Percentiles rank a stretch among this genome's conserved stretches.
Evolutionary conservation across 352 stramenopile genomes (phyloP).

Genomic region (Phytopythium sindhum): DNA sequence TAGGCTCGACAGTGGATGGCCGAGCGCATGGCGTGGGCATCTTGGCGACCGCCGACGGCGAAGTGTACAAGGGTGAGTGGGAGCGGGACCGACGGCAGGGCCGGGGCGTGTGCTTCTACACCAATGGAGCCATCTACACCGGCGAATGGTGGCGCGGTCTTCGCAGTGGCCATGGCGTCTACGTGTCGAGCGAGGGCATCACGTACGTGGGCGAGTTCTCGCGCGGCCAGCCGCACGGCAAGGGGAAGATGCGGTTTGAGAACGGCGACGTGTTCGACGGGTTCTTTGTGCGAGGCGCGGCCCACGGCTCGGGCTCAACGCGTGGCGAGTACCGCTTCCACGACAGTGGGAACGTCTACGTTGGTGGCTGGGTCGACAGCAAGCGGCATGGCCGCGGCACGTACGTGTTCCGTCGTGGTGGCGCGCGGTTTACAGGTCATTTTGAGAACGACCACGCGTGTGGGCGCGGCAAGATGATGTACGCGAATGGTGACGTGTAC

Average conservation of each 20-base stretch:
- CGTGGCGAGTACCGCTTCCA: constrained; percentile 69
- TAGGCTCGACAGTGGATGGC: constrained; percentile 63
- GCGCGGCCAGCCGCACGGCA: constrained; percentile 54
- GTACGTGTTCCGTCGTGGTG: constrained; percentile 60
- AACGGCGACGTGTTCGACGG: constrained; percentile 81
- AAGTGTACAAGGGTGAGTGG: constrained; percentile 90
- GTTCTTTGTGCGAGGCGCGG: constrained; percentile 47
- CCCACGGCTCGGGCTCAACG: constrained; percentile 41
- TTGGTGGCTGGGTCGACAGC: constrained; percentile 62
- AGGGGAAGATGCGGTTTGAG: constrained; percentile 67
- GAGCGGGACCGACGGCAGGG: constrained; percentile 55
- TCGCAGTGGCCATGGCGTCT: constrained; percentile 55
- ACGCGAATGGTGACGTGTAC: constrained; percentile 84
- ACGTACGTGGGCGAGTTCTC: constrained; percentile 63
- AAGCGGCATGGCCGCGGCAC: constrained; percentile 68
- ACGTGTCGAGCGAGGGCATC: constrained; percentile 65
- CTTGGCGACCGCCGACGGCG: constrained; percentile 71
- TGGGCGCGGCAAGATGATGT: constrained; percentile 76
- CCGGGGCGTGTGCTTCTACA: constrained; percentile 68
- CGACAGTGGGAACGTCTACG: constrained; percentile 62
- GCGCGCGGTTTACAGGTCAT: constrained; percentile 44
- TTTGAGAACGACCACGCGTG: constrained; percentile 64
- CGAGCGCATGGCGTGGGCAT: constrained; percentile 74
- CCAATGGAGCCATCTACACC: constrained; percentile 72
- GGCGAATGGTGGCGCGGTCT: constrained; percentile 63